Evolutionary conservation across 225 moss, liverwort and hornwort genomes (phyloP).

Genomic region (Ulota crispa): DNA sequence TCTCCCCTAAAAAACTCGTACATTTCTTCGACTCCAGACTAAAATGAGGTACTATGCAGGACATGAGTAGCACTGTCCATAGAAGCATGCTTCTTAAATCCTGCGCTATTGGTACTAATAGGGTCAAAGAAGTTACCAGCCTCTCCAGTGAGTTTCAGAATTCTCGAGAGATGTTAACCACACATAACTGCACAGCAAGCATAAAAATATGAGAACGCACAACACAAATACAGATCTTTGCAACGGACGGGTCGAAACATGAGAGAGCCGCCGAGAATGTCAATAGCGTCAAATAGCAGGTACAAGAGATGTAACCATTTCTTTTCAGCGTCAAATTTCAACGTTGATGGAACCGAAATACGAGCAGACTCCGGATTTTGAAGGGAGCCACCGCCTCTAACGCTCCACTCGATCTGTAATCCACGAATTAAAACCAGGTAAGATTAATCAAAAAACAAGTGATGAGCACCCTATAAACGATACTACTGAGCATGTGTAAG

Average conservation of each 20-base stretch:
- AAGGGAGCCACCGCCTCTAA: slow-evolving; percentile 89
- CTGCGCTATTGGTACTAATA: neutral
- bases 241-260: neutral
- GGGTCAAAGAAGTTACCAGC: slow-evolving; percentile 65
- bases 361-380: slow-evolving; percentile 96
- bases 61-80: neutral
- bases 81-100: slow-evolving; percentile 9
- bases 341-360: slow-evolving; percentile 84
- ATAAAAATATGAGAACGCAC: slow-evolving; percentile 19
- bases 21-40: neutral
- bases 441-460: neutral
- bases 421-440: slow-evolving; percentile 17
- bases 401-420: slow-evolving; percentile 95
- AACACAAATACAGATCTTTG: slow-evolving; percentile 5
- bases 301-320: slow-evolving; percentile 55
- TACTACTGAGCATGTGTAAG: neutral
- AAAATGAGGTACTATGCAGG: neutral
- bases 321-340: slow-evolving; percentile 68
- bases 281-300: neutral
- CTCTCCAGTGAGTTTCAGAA: slow-evolving; percentile 92
- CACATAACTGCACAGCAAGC: slow-evolving; percentile 69
- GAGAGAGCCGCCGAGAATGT: slow-evolving; percentile 12
- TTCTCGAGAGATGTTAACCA: slow-evolving; percentile 89
- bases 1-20: neutral
- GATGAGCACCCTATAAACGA: neutral